phyloP scores from a whole-genome alignment of 768 basidiomycete species.

The Collybia sp. region DNA sequence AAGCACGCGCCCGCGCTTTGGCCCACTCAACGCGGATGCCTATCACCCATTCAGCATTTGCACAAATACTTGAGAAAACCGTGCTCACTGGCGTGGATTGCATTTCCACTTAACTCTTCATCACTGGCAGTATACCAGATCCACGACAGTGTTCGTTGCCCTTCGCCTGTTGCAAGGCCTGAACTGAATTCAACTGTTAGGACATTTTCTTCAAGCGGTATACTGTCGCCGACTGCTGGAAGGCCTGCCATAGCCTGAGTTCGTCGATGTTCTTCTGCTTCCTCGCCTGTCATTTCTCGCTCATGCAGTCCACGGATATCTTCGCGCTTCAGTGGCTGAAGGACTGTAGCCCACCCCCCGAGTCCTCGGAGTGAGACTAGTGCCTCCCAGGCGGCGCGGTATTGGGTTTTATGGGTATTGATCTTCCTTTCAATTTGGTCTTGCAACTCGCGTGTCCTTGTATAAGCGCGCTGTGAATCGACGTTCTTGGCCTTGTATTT shows the following conservation, averaged over 20 bases:
- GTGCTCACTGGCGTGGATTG: too few species aligned
- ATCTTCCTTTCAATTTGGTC: constrained; percentile 9
- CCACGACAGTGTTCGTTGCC: constrained; percentile 9
- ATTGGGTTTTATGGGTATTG: constrained; percentile 1
- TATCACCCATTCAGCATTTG: constrained; percentile 7
- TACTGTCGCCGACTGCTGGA: background rate
- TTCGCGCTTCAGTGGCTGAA: constrained; percentile 7
- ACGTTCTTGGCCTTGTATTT: constrained; percentile 13
- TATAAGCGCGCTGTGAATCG: constrained; percentile 10
- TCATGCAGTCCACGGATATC: constrained; percentile 10
- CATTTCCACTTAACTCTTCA: background rate
- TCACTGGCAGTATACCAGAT: constrained; percentile 11
- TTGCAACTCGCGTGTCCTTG: constrained; percentile 7
- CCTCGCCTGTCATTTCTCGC: constrained; percentile 10
- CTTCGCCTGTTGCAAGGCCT: constrained; percentile 1
- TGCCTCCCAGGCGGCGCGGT: background rate
- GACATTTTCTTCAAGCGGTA: constrained; percentile 2
- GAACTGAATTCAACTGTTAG: constrained; percentile 2
- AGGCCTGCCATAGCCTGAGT: constrained; percentile 6
- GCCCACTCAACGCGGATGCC: constrained; percentile 18
- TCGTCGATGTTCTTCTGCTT: constrained; percentile 9
- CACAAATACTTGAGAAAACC: background rate
- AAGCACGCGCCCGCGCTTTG: constrained; percentile 14
- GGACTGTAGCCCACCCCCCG: constrained; percentile 1
- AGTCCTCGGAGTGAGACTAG: background rate